Percentiles rank a stretch among this genome's conserved stretches.
These are phyloP conservation scores for Helianthus tuberosus DNA, from an alignment of 129 eudicot genomes.

Conservation along the genomic window DNA sequence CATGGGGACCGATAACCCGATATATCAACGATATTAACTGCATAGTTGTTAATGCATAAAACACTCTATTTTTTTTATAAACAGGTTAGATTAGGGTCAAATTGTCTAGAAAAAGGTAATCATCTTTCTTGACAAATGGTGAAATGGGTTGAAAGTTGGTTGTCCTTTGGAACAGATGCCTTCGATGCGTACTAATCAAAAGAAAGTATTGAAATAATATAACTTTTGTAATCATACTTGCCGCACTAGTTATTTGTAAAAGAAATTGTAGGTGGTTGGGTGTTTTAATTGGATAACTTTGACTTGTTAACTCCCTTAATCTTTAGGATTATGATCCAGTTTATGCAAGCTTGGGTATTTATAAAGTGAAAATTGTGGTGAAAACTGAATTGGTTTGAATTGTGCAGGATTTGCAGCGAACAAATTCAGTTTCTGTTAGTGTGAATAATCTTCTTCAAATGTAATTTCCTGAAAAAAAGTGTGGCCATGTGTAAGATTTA, in stretches of 20 bases:
- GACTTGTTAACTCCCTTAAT: neutral
- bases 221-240: neutral
- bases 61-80: neutral
- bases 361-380: neutral
- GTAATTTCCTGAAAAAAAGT: slow-evolving; percentile 31
- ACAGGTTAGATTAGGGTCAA: neutral
- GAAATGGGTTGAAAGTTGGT: neutral
- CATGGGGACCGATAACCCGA: too few species aligned
- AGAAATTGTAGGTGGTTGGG: neutral
- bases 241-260: neutral
- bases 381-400: slow-evolving; percentile 7
- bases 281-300: neutral
- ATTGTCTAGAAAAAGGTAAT: neutral
- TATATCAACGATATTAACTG: too few species aligned
- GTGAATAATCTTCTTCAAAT: slow-evolving; percentile 97
- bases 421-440: slow-evolving; percentile 82
- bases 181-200: too few species aligned
- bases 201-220: too few species aligned
- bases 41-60: neutral
- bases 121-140: neutral
- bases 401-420: slow-evolving; percentile 92
- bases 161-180: neutral
- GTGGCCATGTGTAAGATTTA: neutral
- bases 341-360: too few species aligned
- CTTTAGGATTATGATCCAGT: neutral